Evolutionary conservation across 345 rosid species (phyloP), one percentile per base, ranked within the genome.

Genomic region (Noccaea caerulescens): DNA sequence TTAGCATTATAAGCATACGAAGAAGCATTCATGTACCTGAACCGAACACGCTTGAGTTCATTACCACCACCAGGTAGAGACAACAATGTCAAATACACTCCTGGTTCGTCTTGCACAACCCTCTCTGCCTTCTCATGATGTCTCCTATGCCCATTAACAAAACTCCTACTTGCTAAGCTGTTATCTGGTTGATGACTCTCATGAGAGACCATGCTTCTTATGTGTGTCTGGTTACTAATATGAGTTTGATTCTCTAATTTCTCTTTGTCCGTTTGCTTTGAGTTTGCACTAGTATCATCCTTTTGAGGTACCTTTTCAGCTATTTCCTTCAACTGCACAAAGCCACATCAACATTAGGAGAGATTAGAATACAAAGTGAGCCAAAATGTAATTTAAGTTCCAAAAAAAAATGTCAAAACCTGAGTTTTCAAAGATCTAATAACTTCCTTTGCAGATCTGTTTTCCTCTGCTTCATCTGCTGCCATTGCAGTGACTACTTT

Each of bases 1-100:
- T 25, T 6, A 58, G 33, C 45, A 58, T 37, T 37, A 16, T 16
- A 30, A 54, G 39, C 18, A 43, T 50, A 20, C 23, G 43, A 49
- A 64, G 34, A 41, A 6, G 23, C 58, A 47, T 51, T 16, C 55
- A 51, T 55, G 39, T 84, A 90, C 97, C 97, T 90, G 87, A 90
- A 90, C 50, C 96, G 87, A 47, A 90, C 87, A 57, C 91, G 85
- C 80, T 87, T 88, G 63, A 93, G 88, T 77, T 90, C 97, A 71
- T 84, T 84, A 59, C 80, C 77, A 72, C 91, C 93, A 58, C 76
- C 68, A 12, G 97, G 89, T 78, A 86, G 74, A 64, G 85, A 57
- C 44, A 77, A 72, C 66, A 90, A 64, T 23, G 96, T 88, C 60
- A 88, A 68, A 80, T 85, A 93, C 54, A 87, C 93, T 11, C 97